phyloP scores from a whole-genome alignment of 257 asterid genomes.

The Fraxinus cuspidata region DNA sequence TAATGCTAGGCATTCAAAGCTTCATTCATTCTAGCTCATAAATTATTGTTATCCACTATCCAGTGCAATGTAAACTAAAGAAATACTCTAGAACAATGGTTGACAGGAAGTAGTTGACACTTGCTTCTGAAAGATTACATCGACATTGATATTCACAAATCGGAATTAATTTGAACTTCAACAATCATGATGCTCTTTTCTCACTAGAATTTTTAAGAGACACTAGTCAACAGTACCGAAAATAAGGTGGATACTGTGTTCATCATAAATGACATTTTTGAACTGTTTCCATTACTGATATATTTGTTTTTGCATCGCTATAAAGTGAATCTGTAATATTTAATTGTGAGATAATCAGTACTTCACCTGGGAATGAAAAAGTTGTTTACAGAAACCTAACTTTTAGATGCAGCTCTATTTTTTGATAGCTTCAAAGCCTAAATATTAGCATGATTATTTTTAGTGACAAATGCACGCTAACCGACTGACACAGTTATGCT shows the following conservation, averaged over 20 bases:
- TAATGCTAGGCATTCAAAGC: neutral
- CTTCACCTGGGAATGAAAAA: neutral
- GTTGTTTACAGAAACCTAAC: conserved; percentile 7
- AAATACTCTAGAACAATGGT: neutral
- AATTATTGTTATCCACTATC: neutral
- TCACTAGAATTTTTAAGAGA: neutral
- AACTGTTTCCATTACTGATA: neutral
- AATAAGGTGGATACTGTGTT: neutral
- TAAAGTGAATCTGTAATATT: neutral
- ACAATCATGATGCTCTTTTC: neutral
- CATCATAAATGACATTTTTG: neutral
- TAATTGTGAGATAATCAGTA: neutral
- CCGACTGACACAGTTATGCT: neutral
- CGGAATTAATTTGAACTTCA: neutral
- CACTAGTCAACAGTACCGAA: neutral
- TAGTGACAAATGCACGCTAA: neutral
- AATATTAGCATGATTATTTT: neutral
- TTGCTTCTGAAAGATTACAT: neutral
- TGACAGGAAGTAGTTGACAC: neutral
- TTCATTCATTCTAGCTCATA: neutral
- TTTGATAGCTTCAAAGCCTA: conserved; percentile 10
- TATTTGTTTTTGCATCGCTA: neutral
- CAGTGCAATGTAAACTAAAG: too few species aligned
- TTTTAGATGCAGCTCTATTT: neutral
- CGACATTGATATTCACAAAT: neutral